Base-by-base conservation (phyloP, 176 grass and related monocot species). In the Musa acuminata region DNA sequence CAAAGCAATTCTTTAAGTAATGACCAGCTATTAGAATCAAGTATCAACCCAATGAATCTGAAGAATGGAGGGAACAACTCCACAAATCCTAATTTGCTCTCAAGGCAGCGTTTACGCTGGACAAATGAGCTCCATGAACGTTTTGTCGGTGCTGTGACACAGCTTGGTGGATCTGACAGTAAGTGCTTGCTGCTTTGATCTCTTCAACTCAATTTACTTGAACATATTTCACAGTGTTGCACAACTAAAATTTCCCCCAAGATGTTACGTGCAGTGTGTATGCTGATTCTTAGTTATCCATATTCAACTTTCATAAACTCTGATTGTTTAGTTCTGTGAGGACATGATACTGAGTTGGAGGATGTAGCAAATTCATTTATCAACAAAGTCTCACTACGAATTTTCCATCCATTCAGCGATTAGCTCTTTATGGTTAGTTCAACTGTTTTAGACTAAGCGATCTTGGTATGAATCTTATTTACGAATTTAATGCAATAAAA, bases 111-210 rank as follows among this genome's bases (percentile, higher is more conserved):
- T 23, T 85, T 99, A 73, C 88, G 90, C 62, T 99, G 95, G 95
- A 99, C 95, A 70, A 80, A 91, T 75, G 95, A 99, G 67, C 82
- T 99, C n/a, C 95, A 99, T 51, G 84, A 94, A 64, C 87, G 55
- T 76, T 99, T 99, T 89, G 90, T 99, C 6, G 88, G 87, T 75
- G 90, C 95, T 43, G 90, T 99, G 75, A 82, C 95, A 77, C 90
- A 99, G 53, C 95, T 99, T 82, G 95, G 95, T 50, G 95, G 95
- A 65, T 88, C 90, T 82, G 95, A 99, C 69, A 90, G 95, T 99
- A 91, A 82, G 90, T 87, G 60, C 12, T 79, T 64, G 48, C 10
- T 65, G 49, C 11, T 23, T 9, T 62, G 71, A 29, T 2, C 72
- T 13, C 53, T 10, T 49, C 35, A 43, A 43, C 51, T 66, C 64